Percentiles rank a stretch among this genome's conserved stretches.
These are phyloP conservation scores for Pestalotiopsis fici DNA, from an alignment of 2,329 filamentous ascomycete genomes.

Conservation along the genomic window DNA sequence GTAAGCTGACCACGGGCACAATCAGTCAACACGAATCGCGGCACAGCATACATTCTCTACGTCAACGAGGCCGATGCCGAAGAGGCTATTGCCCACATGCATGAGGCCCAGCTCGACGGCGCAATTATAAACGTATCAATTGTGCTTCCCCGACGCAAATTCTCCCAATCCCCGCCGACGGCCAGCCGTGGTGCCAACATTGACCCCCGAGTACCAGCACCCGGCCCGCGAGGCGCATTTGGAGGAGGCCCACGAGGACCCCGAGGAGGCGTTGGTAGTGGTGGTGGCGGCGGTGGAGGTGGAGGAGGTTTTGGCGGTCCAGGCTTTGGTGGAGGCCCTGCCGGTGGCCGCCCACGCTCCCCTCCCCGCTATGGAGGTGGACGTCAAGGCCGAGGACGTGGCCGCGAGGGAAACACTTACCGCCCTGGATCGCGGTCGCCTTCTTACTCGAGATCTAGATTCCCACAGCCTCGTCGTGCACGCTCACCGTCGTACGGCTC, in stretches of 20 bases:
- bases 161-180: constrained; percentile 76
- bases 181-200: constrained; percentile 64
- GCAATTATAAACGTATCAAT: constrained; percentile 84
- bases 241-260: constrained; percentile 18
- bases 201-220: constrained; percentile 51
- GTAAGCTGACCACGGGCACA: neutral
- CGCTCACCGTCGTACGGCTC: constrained; percentile 48
- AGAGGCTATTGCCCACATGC: constrained; percentile 91
- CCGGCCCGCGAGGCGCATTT: constrained; percentile 17
- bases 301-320: constrained; percentile 11
- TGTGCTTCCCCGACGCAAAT: constrained; percentile 79
- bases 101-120: constrained; percentile 92
- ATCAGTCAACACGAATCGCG: constrained; percentile 83
- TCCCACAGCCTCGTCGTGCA: constrained; percentile 32
- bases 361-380: constrained; percentile 26
- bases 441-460: constrained; percentile 35
- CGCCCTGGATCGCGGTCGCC: constrained; percentile 56
- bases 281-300: constrained; percentile 13
- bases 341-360: neutral
- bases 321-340: constrained; percentile 20
- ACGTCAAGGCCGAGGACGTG: constrained; percentile 29
- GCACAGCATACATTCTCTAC: constrained; percentile 44
- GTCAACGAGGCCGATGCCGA: constrained; percentile 13
- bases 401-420: constrained; percentile 53
- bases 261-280: constrained; percentile 17